These are phyloP conservation scores for Boletus subparvulus DNA, from an alignment of 768 basidiomycete genomes.

Conservation along the genomic window DNA sequence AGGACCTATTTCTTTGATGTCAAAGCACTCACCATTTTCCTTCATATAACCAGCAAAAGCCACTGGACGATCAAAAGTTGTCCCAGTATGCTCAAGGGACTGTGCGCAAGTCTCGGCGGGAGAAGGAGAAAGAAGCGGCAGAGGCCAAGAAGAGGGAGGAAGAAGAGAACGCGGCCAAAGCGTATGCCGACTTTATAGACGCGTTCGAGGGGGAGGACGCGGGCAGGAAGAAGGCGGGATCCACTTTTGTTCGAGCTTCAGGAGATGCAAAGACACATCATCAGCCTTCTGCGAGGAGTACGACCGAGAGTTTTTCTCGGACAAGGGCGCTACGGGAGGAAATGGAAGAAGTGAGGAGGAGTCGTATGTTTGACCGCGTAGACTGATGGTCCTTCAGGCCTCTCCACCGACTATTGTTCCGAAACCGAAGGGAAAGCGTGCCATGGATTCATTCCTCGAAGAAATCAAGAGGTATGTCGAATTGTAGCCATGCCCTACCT, in stretches of 20 bases:
- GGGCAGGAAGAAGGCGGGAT: slow-evolving; percentile 46
- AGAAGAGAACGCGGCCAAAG: slow-evolving; percentile 74
- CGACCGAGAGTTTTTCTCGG: slow-evolving; percentile 31
- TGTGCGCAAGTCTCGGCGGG: slow-evolving; percentile 83
- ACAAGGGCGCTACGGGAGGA: slow-evolving; percentile 32
- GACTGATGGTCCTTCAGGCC: slow-evolving; percentile 37
- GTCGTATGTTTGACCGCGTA: not conserved
- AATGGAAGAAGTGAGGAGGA: slow-evolving; percentile 34
- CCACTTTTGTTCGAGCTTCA: slow-evolving; percentile 64
- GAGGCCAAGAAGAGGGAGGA: slow-evolving; percentile 87
- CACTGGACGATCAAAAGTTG: slow-evolving; percentile 81
- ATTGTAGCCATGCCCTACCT: not conserved
- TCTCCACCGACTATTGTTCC: slow-evolving; percentile 56
- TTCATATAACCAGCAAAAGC: slow-evolving; percentile 70
- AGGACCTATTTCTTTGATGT: slow-evolving; percentile 56
- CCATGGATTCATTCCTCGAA: slow-evolving; percentile 94
- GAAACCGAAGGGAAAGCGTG: slow-evolving; percentile 90
- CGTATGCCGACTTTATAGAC: slow-evolving; percentile 82
- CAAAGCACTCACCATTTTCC: slow-evolving; percentile 58
- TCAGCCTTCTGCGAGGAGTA: slow-evolving; percentile 40
- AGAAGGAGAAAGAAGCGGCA: slow-evolving; percentile 90
- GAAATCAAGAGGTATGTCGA: slow-evolving; percentile 83
- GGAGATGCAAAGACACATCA: slow-evolving; percentile 39
- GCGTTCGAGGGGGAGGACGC: slow-evolving; percentile 75
- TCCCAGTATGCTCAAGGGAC: slow-evolving; percentile 86